These are phyloP conservation scores for Byssothecium circinans DNA, from an alignment of 2,329 filamentous ascomycete genomes.

Conservation along the genomic window DNA sequence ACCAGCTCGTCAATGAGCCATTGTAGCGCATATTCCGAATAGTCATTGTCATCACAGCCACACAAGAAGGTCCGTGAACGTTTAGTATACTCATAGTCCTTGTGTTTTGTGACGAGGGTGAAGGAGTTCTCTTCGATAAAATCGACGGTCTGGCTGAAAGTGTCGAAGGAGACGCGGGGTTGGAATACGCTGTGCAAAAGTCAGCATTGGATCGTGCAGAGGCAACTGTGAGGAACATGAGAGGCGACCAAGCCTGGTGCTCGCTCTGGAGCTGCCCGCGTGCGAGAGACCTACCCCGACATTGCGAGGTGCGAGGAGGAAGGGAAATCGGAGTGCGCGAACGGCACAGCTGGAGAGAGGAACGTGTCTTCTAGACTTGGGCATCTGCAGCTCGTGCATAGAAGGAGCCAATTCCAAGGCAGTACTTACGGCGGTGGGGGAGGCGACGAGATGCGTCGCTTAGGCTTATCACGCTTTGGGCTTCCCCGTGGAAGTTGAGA, in stretches of 20 bases:
- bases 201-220: slow-evolving; percentile 14
- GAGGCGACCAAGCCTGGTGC: slow-evolving; percentile 21
- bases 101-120: slow-evolving; percentile 82
- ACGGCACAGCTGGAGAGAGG: slow-evolving; percentile 5
- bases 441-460: slow-evolving; percentile 44
- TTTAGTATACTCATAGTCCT: slow-evolving; percentile 78
- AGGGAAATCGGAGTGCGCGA: slow-evolving; percentile 3
- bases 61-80: slow-evolving; percentile 87
- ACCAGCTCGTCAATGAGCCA: slow-evolving; percentile 92
- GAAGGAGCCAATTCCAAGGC: slow-evolving; percentile 6
- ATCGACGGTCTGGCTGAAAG: slow-evolving; percentile 68
- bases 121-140: slow-evolving; percentile 64
- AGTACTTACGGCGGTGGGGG: slow-evolving; percentile 47
- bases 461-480: slow-evolving; percentile 33
- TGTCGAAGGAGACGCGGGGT: slow-evolving; percentile 73
- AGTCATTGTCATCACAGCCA: slow-evolving; percentile 86
- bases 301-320: slow-evolving; percentile 15
- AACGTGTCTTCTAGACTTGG: slow-evolving; percentile 11
- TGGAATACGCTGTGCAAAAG: slow-evolving; percentile 59
- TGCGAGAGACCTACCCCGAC: slow-evolving; percentile 29
- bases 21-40: slow-evolving; percentile 88
- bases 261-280: slow-evolving; percentile 19
- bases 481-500: slow-evolving; percentile 34
- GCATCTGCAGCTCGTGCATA: slow-evolving; percentile 4
- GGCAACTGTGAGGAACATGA: slow-evolving; percentile 23